Evolutionary conservation across 441 rosid species (phyloP).

Genomic region (Brassica balearica): DNA sequence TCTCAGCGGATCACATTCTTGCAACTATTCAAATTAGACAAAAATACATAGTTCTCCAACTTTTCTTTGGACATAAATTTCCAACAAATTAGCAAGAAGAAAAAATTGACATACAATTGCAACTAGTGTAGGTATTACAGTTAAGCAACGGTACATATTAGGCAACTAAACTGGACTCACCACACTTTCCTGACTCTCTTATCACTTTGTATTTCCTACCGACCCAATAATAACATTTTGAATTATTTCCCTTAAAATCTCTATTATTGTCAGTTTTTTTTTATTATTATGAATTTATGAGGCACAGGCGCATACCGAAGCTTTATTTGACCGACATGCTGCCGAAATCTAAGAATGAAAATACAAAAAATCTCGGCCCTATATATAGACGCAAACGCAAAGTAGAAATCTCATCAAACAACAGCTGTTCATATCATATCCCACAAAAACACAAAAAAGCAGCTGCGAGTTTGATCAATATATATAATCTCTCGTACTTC

Average conservation of each 20-base stretch:
- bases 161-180: constrained; percentile 30
- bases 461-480: constrained; percentile 27
- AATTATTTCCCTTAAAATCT: background rate
- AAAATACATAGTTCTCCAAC: background rate
- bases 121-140: constrained; percentile 20
- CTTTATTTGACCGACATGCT: constrained; percentile 39
- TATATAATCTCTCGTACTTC: constrained; percentile 14
- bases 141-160: constrained; percentile 30
- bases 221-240: background rate
- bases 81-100: constrained; percentile 9
- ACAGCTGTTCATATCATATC: constrained; percentile 12
- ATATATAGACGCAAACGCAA: constrained; percentile 28
- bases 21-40: constrained; percentile 1
- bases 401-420: constrained; percentile 34
- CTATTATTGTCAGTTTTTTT: background rate
- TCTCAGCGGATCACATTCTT: background rate
- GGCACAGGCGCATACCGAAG: constrained; percentile 23
- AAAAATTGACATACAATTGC: background rate
- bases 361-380: constrained; percentile 13
- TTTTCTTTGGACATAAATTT: background rate
- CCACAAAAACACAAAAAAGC: background rate
- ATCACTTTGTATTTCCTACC: constrained; percentile 28
- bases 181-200: constrained; percentile 35
- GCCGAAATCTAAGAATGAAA: constrained; percentile 28
- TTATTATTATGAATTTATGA: constrained; percentile 1